Conservation (phyloP, 202 grass and related monocot genomes). For the Digitaria exilis region DNA sequence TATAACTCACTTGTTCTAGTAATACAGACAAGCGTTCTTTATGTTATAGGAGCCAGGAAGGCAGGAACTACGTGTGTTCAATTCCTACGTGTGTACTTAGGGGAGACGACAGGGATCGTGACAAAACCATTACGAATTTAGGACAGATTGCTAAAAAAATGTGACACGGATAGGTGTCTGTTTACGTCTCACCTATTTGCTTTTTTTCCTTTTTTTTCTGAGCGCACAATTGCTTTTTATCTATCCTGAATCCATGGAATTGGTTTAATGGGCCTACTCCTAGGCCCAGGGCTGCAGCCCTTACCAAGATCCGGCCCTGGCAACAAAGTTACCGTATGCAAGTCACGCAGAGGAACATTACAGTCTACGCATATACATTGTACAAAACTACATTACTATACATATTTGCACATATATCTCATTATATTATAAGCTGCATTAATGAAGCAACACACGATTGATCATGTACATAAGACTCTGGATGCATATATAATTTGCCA, state of each 20-base stretch:
- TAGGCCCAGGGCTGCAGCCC: not conserved
- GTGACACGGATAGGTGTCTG: no score
- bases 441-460: not conserved
- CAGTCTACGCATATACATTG: not conserved
- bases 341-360: not conserved
- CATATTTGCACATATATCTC: not conserved
- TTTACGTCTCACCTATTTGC: not conserved
- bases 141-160: no score
- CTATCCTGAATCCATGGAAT: not conserved
- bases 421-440: constrained; percentile 1
- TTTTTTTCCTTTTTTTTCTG: no score
- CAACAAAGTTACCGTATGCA: not conserved
- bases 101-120: no score
- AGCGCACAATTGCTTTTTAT: no score
- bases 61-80: no score
- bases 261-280: not conserved
- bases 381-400: not conserved
- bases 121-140: no score
- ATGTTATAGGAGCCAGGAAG: no score
- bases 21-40: no score
- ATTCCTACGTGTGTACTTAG: no score
- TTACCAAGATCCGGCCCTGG: not conserved
- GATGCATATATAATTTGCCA: constrained; percentile 4
- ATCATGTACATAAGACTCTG: constrained; percentile 1
- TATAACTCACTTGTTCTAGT: no score